Conservation (phyloP, 257 asterid species). For the Sherardia arvensis region DNA sequence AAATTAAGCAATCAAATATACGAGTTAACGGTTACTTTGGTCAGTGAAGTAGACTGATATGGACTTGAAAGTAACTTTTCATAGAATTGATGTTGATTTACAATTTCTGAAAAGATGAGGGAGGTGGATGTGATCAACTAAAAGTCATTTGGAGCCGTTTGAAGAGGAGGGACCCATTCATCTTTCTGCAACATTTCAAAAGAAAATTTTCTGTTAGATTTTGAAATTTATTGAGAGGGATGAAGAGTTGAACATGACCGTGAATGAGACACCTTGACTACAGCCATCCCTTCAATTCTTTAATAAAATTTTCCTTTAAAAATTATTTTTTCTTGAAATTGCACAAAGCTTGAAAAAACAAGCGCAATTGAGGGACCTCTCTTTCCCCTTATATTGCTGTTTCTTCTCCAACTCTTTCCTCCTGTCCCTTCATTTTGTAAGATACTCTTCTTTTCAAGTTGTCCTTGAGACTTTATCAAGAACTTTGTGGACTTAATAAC, state of each 20-base stretch:
- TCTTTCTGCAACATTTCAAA: slow-evolving; percentile 34
- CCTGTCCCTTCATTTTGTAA: slow-evolving; percentile 22
- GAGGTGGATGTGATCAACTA: neutral
- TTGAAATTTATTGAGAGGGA: slow-evolving; percentile 60
- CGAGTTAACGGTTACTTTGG: too few species aligned
- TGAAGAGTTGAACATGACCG: slow-evolving; percentile 20
- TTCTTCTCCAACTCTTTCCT: slow-evolving; percentile 22
- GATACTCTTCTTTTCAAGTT: slow-evolving; percentile 12
- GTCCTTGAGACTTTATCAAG: slow-evolving; percentile 4
- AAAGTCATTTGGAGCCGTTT: slow-evolving; percentile 54
- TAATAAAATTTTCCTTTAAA: slow-evolving; percentile 7
- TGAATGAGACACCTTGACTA: slow-evolving; percentile 21
- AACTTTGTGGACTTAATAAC: slow-evolving; percentile 8
- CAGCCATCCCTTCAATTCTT: slow-evolving; percentile 3
- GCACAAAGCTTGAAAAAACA: slow-evolving; percentile 21
- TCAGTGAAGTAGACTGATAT: too few species aligned
- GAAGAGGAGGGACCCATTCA: slow-evolving; percentile 44
- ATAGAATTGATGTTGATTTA: neutral
- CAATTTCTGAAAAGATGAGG: neutral
- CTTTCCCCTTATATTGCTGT: slow-evolving; percentile 25
- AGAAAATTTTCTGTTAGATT: slow-evolving; percentile 30
- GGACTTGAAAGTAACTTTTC: neutral
- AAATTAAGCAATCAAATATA: too few species aligned
- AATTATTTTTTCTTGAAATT: slow-evolving; percentile 44
- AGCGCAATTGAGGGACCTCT: slow-evolving; percentile 21